Conservation (phyloP, 2,329 filamentous ascomycete genomes). For the Calonectria pseudoreteaudii region DNA sequence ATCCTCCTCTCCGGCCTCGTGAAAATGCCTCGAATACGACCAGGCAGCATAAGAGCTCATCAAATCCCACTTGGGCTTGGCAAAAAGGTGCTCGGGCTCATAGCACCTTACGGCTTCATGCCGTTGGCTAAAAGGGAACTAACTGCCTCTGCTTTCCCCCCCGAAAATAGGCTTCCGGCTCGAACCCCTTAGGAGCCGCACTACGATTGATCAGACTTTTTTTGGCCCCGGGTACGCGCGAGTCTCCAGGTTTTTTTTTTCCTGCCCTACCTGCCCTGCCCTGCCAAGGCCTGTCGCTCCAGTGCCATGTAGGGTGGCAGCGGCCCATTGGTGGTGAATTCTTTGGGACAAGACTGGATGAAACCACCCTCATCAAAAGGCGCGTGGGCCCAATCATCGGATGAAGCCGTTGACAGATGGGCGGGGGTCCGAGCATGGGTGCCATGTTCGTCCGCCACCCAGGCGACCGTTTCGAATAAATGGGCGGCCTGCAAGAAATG, state of each 20-base stretch:
- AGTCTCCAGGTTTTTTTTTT: conserved; percentile 2
- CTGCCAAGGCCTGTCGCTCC: background rate
- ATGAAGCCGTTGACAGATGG: conserved; percentile 5
- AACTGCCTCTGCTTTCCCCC: background rate
- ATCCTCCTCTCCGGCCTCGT: background rate
- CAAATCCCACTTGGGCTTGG: background rate
- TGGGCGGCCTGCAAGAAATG: background rate
- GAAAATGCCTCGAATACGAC: background rate
- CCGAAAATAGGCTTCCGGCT: background rate
- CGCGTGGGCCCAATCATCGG: conserved; percentile 1
- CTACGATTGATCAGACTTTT: background rate
- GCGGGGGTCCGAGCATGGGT: background rate
- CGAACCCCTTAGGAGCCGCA: background rate
- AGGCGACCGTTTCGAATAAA: conserved; percentile 1
- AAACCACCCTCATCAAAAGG: background rate
- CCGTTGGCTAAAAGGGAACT: background rate
- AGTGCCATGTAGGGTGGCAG: too few species aligned
- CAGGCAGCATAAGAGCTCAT: background rate
- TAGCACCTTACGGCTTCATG: too few species aligned
- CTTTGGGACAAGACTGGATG: background rate
- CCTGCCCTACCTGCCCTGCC: too few species aligned
- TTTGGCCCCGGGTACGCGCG: background rate
- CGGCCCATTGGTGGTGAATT: conserved; percentile 1
- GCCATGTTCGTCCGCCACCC: background rate
- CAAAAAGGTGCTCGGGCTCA: background rate